Base-by-base conservation (phyloP, 345 rosid species). In the Turnera subulata region DNA sequence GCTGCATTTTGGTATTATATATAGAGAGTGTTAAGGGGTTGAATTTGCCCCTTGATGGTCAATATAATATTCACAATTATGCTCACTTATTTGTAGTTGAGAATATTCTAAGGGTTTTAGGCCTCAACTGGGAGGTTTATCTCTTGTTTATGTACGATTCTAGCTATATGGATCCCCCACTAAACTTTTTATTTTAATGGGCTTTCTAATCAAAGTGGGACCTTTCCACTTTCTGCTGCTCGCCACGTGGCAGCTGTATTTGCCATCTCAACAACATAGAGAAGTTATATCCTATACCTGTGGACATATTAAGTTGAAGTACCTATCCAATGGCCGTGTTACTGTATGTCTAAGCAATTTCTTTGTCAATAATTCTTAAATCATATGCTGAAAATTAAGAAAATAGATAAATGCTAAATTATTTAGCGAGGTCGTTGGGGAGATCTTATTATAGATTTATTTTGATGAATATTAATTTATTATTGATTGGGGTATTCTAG, bases 81-180 rank as follows among this genome's bases (percentile, higher is more conserved):
- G n/a, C 49, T 4, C 46, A 60, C 49, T 20, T 22, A 15, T 53
- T 44, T 42, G 25, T 37, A 20, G 8, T 56, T 32, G 46, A 56
- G 74, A 66, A 76, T 69, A 68, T 64, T 66, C 71, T 23, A n/a
- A 16, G 55, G 58, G 61, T 42, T 69, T 51, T 47, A 33, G 20
- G 59, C 46, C 24, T 13, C 11, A 39, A 39, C 19, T 19, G 6
- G 49, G 6, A 21, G n/a, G 35, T 48, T 51, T 63, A 19, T 63
- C 43, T 48, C 19, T 22, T 54, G 18, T 48, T 47, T 47, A 40
- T 61, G 23, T 8, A n/a, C 43, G 45, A 48, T 25, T 73, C 17
- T 38, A 39, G 58, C 50, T 29, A 29, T 29, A 29, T 69, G 72
- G 82, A 64, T 74, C 50, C 74, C 78, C 89, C 89, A 83, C 87